Conservation (phyloP, 345 rosid species). For the Garcia nutans region DNA sequence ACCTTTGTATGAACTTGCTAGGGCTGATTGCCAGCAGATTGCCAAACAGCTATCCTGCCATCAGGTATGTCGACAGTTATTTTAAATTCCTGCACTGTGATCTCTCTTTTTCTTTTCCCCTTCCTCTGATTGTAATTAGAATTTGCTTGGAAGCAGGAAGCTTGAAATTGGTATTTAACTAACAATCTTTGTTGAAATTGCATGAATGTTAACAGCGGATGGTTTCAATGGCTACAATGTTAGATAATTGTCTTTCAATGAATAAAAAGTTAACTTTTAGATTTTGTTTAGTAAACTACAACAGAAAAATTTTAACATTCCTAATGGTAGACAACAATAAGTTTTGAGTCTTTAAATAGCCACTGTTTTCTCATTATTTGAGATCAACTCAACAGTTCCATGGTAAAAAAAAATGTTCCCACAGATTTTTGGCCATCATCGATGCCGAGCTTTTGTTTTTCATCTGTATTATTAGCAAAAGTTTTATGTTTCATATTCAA, state of each 20-base stretch:
- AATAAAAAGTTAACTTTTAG: neutral
- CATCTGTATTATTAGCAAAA: neutral
- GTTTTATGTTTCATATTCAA: neutral
- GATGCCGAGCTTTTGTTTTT: neutral
- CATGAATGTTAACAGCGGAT: neutral
- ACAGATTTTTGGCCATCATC: neutral
- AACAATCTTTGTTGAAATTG: neutral
- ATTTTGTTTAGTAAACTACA: neutral
- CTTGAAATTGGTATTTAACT: neutral
- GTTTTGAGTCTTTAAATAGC: neutral
- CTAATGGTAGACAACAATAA: neutral
- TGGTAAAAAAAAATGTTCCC: neutral
- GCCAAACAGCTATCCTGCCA: conserved; percentile 75
- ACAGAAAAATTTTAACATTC: neutral
- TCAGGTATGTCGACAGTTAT: conserved; percentile 50
- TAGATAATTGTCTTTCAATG: neutral
- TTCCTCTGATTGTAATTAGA: neutral
- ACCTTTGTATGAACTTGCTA: conserved; percentile 63
- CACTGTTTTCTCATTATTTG: neutral
- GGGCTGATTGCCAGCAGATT: conserved; percentile 56
- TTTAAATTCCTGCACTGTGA: neutral
- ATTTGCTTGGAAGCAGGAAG: neutral
- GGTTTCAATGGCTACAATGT: neutral
- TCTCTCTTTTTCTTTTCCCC: neutral
- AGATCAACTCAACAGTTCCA: too few species aligned